These are phyloP conservation scores for Macadamia tetraphylla DNA, from an alignment of 164 flowering plant genomes.

Conservation along the genomic window DNA sequence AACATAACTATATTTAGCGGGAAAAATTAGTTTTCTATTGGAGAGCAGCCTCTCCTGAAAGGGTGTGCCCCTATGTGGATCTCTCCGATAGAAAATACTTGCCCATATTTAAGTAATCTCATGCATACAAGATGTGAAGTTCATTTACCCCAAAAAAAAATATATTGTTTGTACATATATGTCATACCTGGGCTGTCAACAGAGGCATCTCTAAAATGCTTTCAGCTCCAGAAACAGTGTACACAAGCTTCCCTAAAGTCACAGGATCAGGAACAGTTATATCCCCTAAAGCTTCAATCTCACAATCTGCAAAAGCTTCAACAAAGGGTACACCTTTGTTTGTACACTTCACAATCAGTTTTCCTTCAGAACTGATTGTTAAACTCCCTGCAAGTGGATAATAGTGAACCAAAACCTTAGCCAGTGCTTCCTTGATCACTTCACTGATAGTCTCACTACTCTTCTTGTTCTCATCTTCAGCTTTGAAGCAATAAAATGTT, in stretches of 20 bases:
- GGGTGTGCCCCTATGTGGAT: too few species aligned
- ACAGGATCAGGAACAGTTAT: conserved; percentile 68
- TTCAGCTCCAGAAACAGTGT: conserved; percentile 64
- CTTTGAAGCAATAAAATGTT: conserved; percentile 36
- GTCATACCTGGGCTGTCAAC: conserved; percentile 62
- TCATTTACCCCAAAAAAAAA: too few species aligned
- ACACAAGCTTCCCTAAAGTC: conserved; percentile 74
- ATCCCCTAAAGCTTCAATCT: conserved; percentile 54
- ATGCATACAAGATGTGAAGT: too few species aligned
- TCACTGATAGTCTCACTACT: conserved; percentile 4
- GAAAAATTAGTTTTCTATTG: too few species aligned
- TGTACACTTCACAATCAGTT: conserved; percentile 18
- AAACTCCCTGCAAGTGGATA: conserved; percentile 24
- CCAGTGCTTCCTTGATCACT: conserved; percentile 14
- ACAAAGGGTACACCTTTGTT: conserved; percentile 37
- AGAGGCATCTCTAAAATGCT: conserved; percentile 75
- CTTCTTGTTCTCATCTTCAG: conserved; percentile 11
- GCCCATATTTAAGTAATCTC: too few species aligned
- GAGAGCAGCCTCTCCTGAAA: too few species aligned
- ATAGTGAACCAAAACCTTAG: conserved; percentile 19
- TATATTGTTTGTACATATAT: too few species aligned
- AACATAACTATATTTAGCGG: too few species aligned
- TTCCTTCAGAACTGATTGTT: conserved; percentile 15
- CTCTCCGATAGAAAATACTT: too few species aligned
- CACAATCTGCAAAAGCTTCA: conserved; percentile 70